Conservation (phyloP, 2,329 filamentous ascomycete species). For the Ophiostoma tasmaniense region DNA sequence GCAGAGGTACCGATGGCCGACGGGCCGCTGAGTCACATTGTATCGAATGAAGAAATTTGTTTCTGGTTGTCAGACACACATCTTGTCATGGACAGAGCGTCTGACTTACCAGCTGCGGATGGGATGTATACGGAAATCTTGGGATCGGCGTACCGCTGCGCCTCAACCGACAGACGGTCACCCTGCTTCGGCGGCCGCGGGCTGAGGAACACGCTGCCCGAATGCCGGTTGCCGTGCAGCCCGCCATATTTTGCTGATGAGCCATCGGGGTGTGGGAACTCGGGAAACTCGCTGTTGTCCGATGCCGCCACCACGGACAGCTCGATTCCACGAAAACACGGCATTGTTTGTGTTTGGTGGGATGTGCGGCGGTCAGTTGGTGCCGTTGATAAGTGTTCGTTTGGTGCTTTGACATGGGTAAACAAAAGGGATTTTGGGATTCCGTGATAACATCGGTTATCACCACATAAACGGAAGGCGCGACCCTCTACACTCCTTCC, state of each 20-base stretch:
- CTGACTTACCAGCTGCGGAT: slow-evolving; percentile 41
- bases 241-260: slow-evolving; percentile 33
- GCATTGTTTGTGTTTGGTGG: slow-evolving; percentile 33
- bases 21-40: slow-evolving; percentile 29
- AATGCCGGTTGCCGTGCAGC: slow-evolving; percentile 16
- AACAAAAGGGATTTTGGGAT: neutral
- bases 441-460: neutral
- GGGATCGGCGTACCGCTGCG: slow-evolving; percentile 27
- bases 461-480: neutral
- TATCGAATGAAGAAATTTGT: slow-evolving; percentile 47
- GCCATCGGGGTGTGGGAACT: slow-evolving; percentile 48
- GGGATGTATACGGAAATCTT: slow-evolving; percentile 49
- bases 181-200: slow-evolving; percentile 6
- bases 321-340: slow-evolving; percentile 41
- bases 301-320: slow-evolving; percentile 33
- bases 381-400: neutral
- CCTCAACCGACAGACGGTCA: neutral
- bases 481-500: neutral
- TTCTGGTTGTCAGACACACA: slow-evolving; percentile 28
- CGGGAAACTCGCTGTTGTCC: slow-evolving; percentile 35
- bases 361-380: neutral
- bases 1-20: slow-evolving; percentile 36
- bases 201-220: slow-evolving; percentile 12
- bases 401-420: neutral
- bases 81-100: neutral